Evolutionary conservation across 2,329 filamentous ascomycete species (phyloP).

Genomic region (Botrytis fabae): DNA sequence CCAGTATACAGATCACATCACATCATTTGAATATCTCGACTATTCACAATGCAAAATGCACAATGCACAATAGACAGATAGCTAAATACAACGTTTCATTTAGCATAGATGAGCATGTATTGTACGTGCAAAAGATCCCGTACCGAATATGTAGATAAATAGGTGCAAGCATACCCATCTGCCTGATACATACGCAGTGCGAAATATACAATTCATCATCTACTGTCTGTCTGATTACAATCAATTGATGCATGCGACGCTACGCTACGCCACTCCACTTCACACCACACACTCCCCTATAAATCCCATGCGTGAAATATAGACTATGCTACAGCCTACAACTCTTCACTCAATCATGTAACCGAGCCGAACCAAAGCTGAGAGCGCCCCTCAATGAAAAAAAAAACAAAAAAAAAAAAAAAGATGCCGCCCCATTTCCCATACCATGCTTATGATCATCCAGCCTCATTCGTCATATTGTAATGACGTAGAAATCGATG

Average conservation of each 20-base stretch:
- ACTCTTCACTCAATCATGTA: neutral
- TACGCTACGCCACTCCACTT: neutral
- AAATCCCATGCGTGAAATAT: slow-evolving; percentile 8
- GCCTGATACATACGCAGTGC: neutral
- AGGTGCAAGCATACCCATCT: neutral
- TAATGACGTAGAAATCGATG: slow-evolving; percentile 2
- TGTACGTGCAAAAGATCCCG: neutral
- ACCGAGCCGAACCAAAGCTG: neutral
- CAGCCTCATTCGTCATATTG: neutral
- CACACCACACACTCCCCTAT: neutral
- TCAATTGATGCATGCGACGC: neutral
- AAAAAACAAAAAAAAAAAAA: neutral
- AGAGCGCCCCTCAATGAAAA: neutral
- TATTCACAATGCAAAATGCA: neutral
- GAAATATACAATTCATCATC: slow-evolving; percentile 1
- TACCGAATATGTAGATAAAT: neutral
- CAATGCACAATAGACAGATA: neutral
- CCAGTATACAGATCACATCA: neutral
- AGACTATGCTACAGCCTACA: neutral
- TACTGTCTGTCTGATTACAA: neutral
- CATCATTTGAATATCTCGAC: neutral
- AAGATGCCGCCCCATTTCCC: neutral
- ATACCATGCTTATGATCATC: slow-evolving; percentile 3
- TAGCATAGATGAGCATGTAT: slow-evolving; percentile 7
- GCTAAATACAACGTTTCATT: neutral